These are phyloP conservation scores for Suhomyces sp. DNA, from an alignment of 805 yeast species.

Conservation along the genomic window DNA sequence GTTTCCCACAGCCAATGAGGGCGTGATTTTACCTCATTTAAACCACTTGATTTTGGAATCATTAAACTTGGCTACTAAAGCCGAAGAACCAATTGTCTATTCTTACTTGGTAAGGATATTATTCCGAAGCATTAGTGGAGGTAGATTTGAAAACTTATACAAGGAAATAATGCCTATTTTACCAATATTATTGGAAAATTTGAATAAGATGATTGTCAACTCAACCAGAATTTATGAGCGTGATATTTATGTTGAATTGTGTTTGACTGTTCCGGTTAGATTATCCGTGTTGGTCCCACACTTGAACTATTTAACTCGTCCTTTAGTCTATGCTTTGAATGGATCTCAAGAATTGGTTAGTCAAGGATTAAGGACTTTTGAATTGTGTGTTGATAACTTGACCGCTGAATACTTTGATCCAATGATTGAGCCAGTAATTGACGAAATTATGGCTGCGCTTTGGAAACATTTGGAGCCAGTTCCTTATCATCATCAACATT, in stretches of 20 bases:
- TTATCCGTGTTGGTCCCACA: slow-evolving; percentile 93
- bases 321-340: slow-evolving; percentile 85
- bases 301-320: slow-evolving; percentile 81
- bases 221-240: slow-evolving; percentile 88
- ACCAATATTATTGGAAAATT: slow-evolving; percentile 80
- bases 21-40: slow-evolving; percentile 84
- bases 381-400: slow-evolving; percentile 90
- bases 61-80: slow-evolving; percentile 72
- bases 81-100: slow-evolving; percentile 88
- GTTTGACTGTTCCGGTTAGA: slow-evolving; percentile 94
- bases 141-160: slow-evolving; percentile 88
- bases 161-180: slow-evolving; percentile 89
- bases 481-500: slow-evolving; percentile 92
- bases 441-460: slow-evolving; percentile 88
- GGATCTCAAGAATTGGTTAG: slow-evolving; percentile 89
- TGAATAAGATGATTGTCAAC: slow-evolving; percentile 77
- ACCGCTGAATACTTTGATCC: slow-evolving; percentile 98
- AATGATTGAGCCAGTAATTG: slow-evolving; percentile 92
- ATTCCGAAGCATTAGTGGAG: slow-evolving; percentile 95
- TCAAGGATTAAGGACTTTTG: slow-evolving; percentile 93
- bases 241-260: slow-evolving; percentile 90
- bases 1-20: slow-evolving; percentile 84
- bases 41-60: slow-evolving; percentile 80
- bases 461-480: slow-evolving; percentile 90
- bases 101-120: slow-evolving; percentile 84